Evolutionary conservation across 768 basidiomycete genomes (phyloP).

Genomic region (Tephrocybe sp.): DNA sequence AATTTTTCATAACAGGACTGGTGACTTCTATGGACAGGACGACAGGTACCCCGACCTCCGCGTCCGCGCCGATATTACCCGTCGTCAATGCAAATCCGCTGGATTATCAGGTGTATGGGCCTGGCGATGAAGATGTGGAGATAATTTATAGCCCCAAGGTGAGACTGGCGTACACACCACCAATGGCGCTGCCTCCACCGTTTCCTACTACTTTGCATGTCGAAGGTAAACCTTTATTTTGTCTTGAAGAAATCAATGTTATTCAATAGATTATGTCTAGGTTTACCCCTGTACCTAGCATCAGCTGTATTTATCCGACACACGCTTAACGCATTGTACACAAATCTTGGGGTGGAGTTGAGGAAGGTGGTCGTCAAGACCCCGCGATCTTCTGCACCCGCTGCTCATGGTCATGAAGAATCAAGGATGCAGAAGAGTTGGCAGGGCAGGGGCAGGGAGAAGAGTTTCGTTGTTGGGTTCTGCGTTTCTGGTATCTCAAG

Average conservation of each 20-base stretch:
- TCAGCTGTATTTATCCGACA: slow-evolving; percentile 71
- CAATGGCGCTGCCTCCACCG: slow-evolving; percentile 61
- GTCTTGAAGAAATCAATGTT: background rate
- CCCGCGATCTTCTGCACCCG: slow-evolving; percentile 18
- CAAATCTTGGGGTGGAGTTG: slow-evolving; percentile 59
- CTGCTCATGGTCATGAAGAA: background rate
- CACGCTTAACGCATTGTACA: slow-evolving; percentile 74
- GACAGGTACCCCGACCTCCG: slow-evolving; percentile 35
- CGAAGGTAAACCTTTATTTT: slow-evolving; percentile 50
- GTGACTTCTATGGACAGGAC: slow-evolving; percentile 52
- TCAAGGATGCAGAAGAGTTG: background rate
- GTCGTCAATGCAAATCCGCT: slow-evolving; percentile 29
- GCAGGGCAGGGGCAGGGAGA: slow-evolving; percentile 45
- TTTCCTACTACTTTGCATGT: slow-evolving; percentile 69
- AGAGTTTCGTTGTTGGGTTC: slow-evolving; percentile 55
- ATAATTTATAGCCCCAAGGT: slow-evolving; percentile 65
- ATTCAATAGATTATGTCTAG: slow-evolving; percentile 32
- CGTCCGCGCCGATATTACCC: slow-evolving; percentile 22
- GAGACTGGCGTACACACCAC: slow-evolving; percentile 68
- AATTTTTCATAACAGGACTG: slow-evolving; percentile 70
- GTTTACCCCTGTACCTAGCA: slow-evolving; percentile 70
- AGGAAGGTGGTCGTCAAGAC: slow-evolving; percentile 45
- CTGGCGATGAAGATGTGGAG: slow-evolving; percentile 37
- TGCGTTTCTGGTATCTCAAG: slow-evolving; percentile 58
- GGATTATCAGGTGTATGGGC: slow-evolving; percentile 22